Percentiles rank a stretch among this genome's conserved stretches.
phyloP scores from a whole-genome alignment of 345 rosid species.

The Excoecaria cochinchinensis region DNA sequence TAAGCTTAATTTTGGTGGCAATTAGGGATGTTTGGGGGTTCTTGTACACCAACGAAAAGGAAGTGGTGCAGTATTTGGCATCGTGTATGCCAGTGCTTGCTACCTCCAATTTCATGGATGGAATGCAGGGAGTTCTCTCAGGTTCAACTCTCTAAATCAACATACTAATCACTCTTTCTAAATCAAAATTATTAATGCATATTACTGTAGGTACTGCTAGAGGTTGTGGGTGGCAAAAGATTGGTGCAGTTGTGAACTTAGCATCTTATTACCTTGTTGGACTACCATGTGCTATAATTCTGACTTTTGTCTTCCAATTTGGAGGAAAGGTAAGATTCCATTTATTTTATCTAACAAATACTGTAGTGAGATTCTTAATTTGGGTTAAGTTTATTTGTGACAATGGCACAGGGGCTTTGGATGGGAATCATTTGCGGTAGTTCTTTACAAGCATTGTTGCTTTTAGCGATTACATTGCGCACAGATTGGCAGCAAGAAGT shows the following conservation, averaged over 20 bases:
- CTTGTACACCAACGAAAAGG: slow-evolving; percentile 25
- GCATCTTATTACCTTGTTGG: slow-evolving; percentile 36
- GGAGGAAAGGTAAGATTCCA: slow-evolving; percentile 26
- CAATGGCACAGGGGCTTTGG: slow-evolving; percentile 35
- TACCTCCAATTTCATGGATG: slow-evolving; percentile 44
- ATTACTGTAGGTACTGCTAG: slow-evolving; percentile 30
- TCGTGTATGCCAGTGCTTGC: slow-evolving; percentile 35
- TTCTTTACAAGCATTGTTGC: slow-evolving; percentile 33
- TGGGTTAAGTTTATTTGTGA: not conserved
- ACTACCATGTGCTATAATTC: slow-evolving; percentile 30
- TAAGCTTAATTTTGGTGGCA: slow-evolving; percentile 20
- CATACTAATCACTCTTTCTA: too few species aligned
- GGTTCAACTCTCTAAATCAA: slow-evolving; percentile 13
- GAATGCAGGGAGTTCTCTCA: slow-evolving; percentile 39
- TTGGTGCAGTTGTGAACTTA: slow-evolving; percentile 30
- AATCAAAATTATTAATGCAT: too few species aligned
- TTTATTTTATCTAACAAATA: not conserved
- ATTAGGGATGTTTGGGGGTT: slow-evolving; percentile 24
- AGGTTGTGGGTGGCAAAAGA: slow-evolving; percentile 46
- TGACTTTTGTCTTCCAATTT: slow-evolving; percentile 31
- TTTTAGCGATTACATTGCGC: slow-evolving; percentile 26
- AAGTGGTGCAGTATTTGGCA: slow-evolving; percentile 26
- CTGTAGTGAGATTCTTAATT: too few species aligned
- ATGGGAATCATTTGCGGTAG: slow-evolving; percentile 40
- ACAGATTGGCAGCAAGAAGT: slow-evolving; percentile 38